A percentile compares a stretch with the other conserved stretches of the same genome.
phyloP scores from a whole-genome alignment of 2,329 filamentous ascomycete genomes.

The Trichoderma sp. region DNA sequence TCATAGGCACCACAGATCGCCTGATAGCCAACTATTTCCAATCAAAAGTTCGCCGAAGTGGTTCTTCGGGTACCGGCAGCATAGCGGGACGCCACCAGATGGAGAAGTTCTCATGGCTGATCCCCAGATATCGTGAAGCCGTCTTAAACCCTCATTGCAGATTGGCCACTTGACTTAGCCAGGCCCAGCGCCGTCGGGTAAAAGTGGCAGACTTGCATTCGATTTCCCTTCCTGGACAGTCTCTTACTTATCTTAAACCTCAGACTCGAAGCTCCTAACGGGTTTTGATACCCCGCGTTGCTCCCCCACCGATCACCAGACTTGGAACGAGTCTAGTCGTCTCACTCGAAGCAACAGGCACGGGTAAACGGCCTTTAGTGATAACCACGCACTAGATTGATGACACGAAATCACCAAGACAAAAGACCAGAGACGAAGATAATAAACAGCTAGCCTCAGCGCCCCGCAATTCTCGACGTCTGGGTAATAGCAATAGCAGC shows the following conservation, averaged over 20 bases:
- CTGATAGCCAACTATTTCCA: not conserved
- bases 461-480: not conserved
- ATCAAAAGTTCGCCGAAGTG: conserved; percentile 14
- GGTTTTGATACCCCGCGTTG: conserved; percentile 2
- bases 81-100: not conserved
- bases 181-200: not conserved
- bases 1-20: not conserved
- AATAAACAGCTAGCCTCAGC: not conserved
- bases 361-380: conserved; percentile 2
- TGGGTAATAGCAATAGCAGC: not conserved
- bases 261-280: not conserved
- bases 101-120: not conserved
- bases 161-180: not conserved
- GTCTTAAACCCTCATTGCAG: not conserved
- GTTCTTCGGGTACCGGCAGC: conserved; percentile 8
- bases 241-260: conserved; percentile 3
- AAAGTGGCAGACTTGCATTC: conserved; percentile 8
- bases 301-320: conserved; percentile 13
- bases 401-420: not conserved
- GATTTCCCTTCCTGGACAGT: not conserved
- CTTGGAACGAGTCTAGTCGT: not conserved
- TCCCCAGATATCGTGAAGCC: not conserved
- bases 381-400: not conserved
- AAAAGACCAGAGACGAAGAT: not conserved
- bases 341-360: not conserved